Evolutionary conservation across 495 filamentous ascomycete genomes (phyloP).

Genomic region (Aspergillus wentii): DNA sequence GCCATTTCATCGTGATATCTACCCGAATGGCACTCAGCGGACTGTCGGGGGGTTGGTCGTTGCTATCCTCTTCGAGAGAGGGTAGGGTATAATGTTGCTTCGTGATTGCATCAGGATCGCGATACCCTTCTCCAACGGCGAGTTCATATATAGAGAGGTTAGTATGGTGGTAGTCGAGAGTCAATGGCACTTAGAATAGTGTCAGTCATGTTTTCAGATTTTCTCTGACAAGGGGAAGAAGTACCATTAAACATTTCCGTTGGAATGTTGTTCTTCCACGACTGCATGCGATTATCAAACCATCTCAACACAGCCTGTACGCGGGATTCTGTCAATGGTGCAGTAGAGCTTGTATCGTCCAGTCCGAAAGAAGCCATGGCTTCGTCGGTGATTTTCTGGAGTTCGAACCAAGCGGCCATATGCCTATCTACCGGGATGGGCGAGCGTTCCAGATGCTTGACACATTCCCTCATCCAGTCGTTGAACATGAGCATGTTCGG

Average conservation of each 20-base stretch:
- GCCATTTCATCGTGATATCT: slow-evolving; percentile 44
- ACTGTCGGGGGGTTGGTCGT: slow-evolving; percentile 12
- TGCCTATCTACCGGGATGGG: slow-evolving; percentile 35
- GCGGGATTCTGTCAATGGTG: slow-evolving; percentile 37
- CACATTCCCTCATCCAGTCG: slow-evolving; percentile 44
- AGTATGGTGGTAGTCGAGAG: slow-evolving; percentile 42
- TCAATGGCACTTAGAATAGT: slow-evolving; percentile 28
- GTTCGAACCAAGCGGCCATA: slow-evolving; percentile 40
- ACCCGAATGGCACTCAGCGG: slow-evolving; percentile 39
- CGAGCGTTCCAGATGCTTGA: slow-evolving; percentile 32
- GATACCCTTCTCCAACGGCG: slow-evolving; percentile 46
- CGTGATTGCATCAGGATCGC: slow-evolving; percentile 40
- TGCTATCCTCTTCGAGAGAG: slow-evolving; percentile 28
- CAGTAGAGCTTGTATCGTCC: slow-evolving; percentile 42
- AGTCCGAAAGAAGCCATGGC: slow-evolving; percentile 42
- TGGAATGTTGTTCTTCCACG: slow-evolving; percentile 37
- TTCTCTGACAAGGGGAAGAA: background rate
- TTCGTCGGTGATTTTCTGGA: slow-evolving; percentile 45
- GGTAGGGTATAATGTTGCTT: slow-evolving; percentile 35
- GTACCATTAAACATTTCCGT: slow-evolving; percentile 37
- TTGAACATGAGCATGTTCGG: slow-evolving; percentile 48
- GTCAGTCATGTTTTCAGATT: background rate
- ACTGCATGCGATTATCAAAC: slow-evolving; percentile 43
- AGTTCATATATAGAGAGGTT: slow-evolving; percentile 47
- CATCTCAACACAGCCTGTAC: slow-evolving; percentile 41